Base-by-base conservation (phyloP, 306 rosid species). In the Macrotyloma uniflorum region DNA sequence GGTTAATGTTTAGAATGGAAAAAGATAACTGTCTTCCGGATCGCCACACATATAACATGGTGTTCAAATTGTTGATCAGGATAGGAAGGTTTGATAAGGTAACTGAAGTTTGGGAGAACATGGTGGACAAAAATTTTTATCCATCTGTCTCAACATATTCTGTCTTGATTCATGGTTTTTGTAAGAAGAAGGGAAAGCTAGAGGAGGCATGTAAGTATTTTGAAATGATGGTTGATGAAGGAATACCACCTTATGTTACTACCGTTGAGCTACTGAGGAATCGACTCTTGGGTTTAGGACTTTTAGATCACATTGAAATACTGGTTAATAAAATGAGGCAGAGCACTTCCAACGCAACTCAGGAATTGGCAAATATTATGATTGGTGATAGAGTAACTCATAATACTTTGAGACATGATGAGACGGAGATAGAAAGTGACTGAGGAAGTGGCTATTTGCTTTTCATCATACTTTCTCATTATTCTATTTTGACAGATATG, bases 201-300 rank as follows among this genome's bases (percentile, higher is more conserved):
- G 97, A 92, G 83, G 95, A 90, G 77, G 97, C 97, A 38, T 83
- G 92, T 46, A 88, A 89, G 68, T 94, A 92, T 88, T 90, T 92
- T 81, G 95, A 88, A 88, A 83, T 74, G 75, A 94, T 94, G 98
- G 65, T 94, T 36, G 97, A 94, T 63, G 97, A 92, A 84, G 97
- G 97, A 79, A 88, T 92, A 78, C 98, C 97, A 1, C 97, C 95
- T 57, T 92, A 92, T 82, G 72, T 80, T 70, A 80, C 92, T 40
- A 94, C 95, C 1, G 57, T 92, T 4, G 92, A 92, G 83, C 35
- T 92, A 81, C 63, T 92, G 88, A 83, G 95, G 82, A 89, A 83
- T 78, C 84, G 87, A 32, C 89, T 92, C 50, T 23, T 89, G 83
- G 91, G 88, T 5, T 74, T 86, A 22, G 95, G 97, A 61, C 58